A percentile compares a stretch with the other conserved stretches of the same genome.
Conservation (phyloP, 2,329 filamentous ascomycete species). For the Penicillium sp. region DNA sequence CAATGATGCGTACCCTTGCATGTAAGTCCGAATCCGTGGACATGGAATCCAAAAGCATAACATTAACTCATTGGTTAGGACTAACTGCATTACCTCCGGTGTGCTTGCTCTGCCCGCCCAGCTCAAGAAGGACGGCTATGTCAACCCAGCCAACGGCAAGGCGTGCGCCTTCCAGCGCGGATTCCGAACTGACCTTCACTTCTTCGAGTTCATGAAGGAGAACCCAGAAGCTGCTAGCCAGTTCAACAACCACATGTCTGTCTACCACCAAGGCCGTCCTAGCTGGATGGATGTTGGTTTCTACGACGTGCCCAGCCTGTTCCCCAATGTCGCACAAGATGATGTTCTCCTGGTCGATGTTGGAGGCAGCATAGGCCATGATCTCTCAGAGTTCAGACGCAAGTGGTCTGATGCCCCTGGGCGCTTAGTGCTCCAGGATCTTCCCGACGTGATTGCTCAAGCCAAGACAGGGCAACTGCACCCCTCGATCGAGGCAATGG, state of each 20-base stretch:
- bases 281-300: conserved; percentile 35
- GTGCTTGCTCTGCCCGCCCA: conserved; percentile 26
- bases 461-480: conserved; percentile 14
- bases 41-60: neutral
- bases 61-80: conserved; percentile 14
- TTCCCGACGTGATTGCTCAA: conserved; percentile 39
- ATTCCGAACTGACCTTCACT: conserved; percentile 25
- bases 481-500: conserved; percentile 32
- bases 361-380: conserved; percentile 44
- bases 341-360: conserved; percentile 43
- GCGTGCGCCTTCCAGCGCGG: conserved; percentile 29
- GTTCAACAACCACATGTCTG: conserved; percentile 32
- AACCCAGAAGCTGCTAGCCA: conserved; percentile 20
- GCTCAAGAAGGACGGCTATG: conserved; percentile 27
- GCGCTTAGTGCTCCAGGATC: conserved; percentile 51
- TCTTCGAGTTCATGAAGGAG: conserved; percentile 28
- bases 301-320: conserved; percentile 25
- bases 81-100: conserved; percentile 26
- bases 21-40: conserved; percentile 11
- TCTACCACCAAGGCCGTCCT: conserved; percentile 26
- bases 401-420: conserved; percentile 42
- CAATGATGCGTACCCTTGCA: conserved; percentile 25
- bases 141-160: conserved; percentile 26
- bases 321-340: conserved; percentile 5
- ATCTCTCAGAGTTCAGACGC: conserved; percentile 38